Evolutionary conservation across 495 filamentous ascomycete genomes (phyloP), one percentile per base, ranked within the genome.

Genomic region (Penicillium robsamsonii): DNA sequence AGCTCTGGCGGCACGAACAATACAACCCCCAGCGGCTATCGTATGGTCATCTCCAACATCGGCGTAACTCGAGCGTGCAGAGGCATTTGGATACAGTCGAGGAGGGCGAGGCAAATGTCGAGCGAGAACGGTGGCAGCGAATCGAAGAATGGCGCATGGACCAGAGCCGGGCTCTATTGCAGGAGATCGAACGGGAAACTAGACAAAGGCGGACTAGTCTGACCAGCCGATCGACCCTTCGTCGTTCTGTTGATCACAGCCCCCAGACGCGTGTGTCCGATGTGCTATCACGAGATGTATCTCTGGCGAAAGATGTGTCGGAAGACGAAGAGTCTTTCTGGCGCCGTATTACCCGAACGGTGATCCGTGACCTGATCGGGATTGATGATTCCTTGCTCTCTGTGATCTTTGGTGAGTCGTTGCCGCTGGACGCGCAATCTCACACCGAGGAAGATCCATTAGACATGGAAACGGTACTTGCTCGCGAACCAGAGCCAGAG

Each of bases 111-210:
- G 75, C 74, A 22, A 77, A 81, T 56, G 63, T 79, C 22, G 74
- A 80, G 31, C 70, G 78, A 12, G 90, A 96, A 44, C 84, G 88
- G 47, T 88, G 85, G 65, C 80, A 84, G 60, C 79, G 92, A 59
- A 96, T 98, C 72, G 90, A 97, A 70, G 78, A 83, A 42, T 98
- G 94, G 94, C 80, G 92, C 58, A 73, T 94, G 65, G 94, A 97
- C 64, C 95, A 97, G 69, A 96, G 91, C 63, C 80, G 80, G 57
- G 82, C 87, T 17, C 72, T 98, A 41, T 69, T 97, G 30, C 88
- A 96, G 46, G 90, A 96, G 68, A 92, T 98, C 45, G 88, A 92
- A 70, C 85, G 80, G 50, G 89, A 94, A 72, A 96, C 90, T 10
- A 82, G 87, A 58, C 81, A 86, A 54, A 78, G 82, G 40, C 78